A percentile compares a stretch with the other conserved stretches of the same genome.
Evolutionary conservation across 192 early-diverging fungal species (phyloP).

Genomic region (Coemansia aciculifera): DNA sequence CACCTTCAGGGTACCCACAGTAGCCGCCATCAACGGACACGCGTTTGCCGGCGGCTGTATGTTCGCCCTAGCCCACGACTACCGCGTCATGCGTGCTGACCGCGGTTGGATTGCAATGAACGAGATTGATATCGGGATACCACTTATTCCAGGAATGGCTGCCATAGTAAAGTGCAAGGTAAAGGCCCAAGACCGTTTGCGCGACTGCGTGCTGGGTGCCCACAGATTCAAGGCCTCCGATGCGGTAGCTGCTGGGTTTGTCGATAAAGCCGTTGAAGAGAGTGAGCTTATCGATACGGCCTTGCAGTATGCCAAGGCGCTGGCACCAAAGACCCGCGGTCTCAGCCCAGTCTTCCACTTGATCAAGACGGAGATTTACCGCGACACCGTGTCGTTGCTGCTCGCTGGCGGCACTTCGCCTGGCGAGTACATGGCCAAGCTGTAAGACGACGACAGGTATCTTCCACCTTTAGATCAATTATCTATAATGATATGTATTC

Average conservation of each 20-base stretch:
- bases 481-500: neutral
- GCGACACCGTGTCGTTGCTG: conserved; percentile 52
- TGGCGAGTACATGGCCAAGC: conserved; percentile 48
- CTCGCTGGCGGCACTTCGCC: conserved; percentile 36
- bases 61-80: conserved; percentile 61
- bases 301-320: conserved; percentile 55
- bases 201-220: conserved; percentile 64
- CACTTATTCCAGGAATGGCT: conserved; percentile 69
- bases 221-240: conserved; percentile 63
- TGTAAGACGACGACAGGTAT: conserved; percentile 9
- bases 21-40: conserved; percentile 77
- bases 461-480: too few relatives aligned
- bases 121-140: conserved; percentile 71
- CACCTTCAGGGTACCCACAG: conserved; percentile 67
- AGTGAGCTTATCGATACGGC: conserved; percentile 58
- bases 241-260: conserved; percentile 60
- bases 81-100: conserved; percentile 73
- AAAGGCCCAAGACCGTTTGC: conserved; percentile 54
- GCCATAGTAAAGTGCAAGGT: conserved; percentile 67
- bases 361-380: conserved; percentile 70
- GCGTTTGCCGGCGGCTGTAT: conserved; percentile 81
- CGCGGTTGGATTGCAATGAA: conserved; percentile 78
- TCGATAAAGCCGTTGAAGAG: conserved; percentile 60
- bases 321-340: conserved; percentile 60
- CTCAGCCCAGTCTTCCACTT: conserved; percentile 56